Percentiles rank a stretch among this genome's conserved stretches.
Evolutionary conservation across 2,329 filamentous ascomycete genomes (phyloP).

Genomic region (Fusarium sterilihyphosum): DNA sequence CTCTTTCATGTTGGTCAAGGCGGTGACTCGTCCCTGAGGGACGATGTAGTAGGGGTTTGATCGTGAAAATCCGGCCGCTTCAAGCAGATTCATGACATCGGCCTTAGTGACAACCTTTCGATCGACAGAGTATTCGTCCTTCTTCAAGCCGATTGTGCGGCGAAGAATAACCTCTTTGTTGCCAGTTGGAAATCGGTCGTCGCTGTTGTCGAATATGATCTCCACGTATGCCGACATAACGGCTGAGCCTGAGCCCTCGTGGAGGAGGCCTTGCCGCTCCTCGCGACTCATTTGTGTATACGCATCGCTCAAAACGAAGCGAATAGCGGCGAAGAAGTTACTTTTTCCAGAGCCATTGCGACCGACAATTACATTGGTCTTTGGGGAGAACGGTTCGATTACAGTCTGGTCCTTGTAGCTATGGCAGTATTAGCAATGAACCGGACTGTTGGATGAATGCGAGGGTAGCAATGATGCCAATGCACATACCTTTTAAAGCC

Average conservation of each 20-base stretch:
- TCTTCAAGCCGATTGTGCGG: slow-evolving; percentile 95
- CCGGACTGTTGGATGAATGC: neutral
- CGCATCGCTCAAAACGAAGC: slow-evolving; percentile 97
- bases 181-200: slow-evolving; percentile 93
- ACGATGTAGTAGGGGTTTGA: slow-evolving; percentile 99
- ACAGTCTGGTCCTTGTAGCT: slow-evolving; percentile 99
- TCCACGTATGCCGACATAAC: slow-evolving; percentile 99
- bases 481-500: slow-evolving; percentile 92
- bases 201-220: slow-evolving; percentile 97
- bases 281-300: slow-evolving; percentile 97
- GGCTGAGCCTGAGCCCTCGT: slow-evolving; percentile 96
- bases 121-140: slow-evolving; percentile 98
- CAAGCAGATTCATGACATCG: slow-evolving; percentile 94
- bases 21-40: slow-evolving; percentile 94
- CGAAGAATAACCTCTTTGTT: slow-evolving; percentile 91
- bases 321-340: slow-evolving; percentile 99
- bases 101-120: slow-evolving; percentile 95
- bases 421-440: slow-evolving; percentile 36
- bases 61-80: slow-evolving; percentile 94
- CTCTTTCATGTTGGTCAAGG: slow-evolving; percentile 99
- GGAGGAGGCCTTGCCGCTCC: slow-evolving; percentile 93
- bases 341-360: slow-evolving; percentile 99
- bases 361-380: slow-evolving; percentile 97
- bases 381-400: slow-evolving; percentile 97
- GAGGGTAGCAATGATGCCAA: neutral